phyloP scores from a whole-genome alignment of 768 basidiomycete genomes.

The Pseudohyphozyma bogoriensis region DNA sequence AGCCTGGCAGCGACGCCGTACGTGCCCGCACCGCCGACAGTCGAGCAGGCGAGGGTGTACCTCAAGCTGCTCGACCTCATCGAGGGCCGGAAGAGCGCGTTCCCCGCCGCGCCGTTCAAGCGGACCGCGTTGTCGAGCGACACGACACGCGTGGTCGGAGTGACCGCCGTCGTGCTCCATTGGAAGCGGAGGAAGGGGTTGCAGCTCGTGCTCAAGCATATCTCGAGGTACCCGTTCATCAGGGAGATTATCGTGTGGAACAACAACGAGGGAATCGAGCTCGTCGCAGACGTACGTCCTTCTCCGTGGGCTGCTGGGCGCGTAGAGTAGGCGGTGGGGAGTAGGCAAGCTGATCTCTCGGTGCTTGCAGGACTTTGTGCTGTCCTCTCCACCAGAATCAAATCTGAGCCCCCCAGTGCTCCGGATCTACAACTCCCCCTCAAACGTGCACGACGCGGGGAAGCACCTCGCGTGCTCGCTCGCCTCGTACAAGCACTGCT shows the following conservation, averaged over 20 bases:
- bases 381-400: slow-evolving; percentile 1
- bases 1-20: slow-evolving; percentile 1
- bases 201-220: slow-evolving; percentile 18
- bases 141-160: slow-evolving; percentile 5
- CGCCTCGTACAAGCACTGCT: slow-evolving; percentile 19
- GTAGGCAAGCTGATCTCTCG: background rate
- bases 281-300: background rate
- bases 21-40: background rate
- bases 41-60: background rate
- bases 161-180: slow-evolving; percentile 22
- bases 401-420: slow-evolving; percentile 6
- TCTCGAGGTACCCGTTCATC: slow-evolving; percentile 26
- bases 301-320: background rate
- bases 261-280: slow-evolving; percentile 13
- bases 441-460: slow-evolving; percentile 12
- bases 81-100: slow-evolving; percentile 2
- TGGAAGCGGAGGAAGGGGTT: slow-evolving; percentile 10
- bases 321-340: background rate
- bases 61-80: background rate
- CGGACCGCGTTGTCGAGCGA: background rate
- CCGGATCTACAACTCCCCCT: slow-evolving; percentile 24
- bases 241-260: slow-evolving; percentile 32
- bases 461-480: slow-evolving; percentile 26
- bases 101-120: background rate
- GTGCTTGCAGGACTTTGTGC: background rate